Conservation (phyloP, 2,329 filamentous ascomycete species). For the Colletotrichum lupini region DNA sequence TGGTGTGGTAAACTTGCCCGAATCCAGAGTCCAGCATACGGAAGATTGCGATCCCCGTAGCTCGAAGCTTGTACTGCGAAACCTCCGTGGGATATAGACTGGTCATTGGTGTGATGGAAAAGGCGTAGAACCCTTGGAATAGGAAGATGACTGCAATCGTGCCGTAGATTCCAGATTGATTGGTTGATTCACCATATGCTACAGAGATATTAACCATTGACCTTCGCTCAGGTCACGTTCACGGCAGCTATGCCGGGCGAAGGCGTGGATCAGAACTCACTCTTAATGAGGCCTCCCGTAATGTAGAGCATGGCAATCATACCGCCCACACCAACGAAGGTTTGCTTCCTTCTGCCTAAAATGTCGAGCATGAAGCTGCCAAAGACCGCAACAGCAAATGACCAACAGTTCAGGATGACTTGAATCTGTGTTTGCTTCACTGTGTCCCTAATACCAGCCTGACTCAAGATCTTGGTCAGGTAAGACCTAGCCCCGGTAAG, state of each 20-base stretch:
- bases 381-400: constrained; percentile 45
- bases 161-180: constrained; percentile 50
- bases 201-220: constrained; percentile 45
- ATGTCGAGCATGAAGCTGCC: constrained; percentile 48
- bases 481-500: constrained; percentile 38
- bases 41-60: constrained; percentile 45
- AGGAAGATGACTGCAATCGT: constrained; percentile 49
- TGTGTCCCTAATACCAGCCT: constrained; percentile 44
- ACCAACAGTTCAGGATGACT: constrained; percentile 50
- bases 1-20: constrained; percentile 38
- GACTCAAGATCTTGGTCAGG: constrained; percentile 43
- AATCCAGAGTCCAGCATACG: constrained; percentile 42
- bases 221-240: constrained; percentile 18
- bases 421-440: constrained; percentile 44
- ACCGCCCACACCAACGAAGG: constrained; percentile 40
- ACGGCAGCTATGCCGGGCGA: background rate
- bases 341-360: constrained; percentile 45
- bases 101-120: constrained; percentile 47
- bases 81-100: constrained; percentile 47
- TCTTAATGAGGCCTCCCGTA: constrained; percentile 42
- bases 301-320: constrained; percentile 40
- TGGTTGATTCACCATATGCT: constrained; percentile 38
- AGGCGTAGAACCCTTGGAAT: constrained; percentile 47
- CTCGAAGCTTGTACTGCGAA: constrained; percentile 45
- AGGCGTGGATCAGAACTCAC: constrained; percentile 17